Conservation (phyloP, 306 rosid genomes). For the Gastrolobium bilobum region DNA sequence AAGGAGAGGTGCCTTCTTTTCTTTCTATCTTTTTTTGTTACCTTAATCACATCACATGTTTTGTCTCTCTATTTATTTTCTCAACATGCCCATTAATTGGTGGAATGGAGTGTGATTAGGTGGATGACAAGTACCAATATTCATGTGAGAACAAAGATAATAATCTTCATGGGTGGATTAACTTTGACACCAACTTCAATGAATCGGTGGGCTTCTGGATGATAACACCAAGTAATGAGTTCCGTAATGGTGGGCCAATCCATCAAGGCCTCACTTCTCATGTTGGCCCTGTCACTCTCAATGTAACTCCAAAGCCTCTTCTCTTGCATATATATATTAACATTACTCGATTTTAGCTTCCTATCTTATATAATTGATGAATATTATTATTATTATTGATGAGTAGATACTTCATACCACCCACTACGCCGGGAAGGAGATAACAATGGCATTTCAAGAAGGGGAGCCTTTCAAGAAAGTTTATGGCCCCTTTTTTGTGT, state of each 20-base stretch:
- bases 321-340: too few species aligned
- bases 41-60: background rate
- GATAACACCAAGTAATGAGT: constrained; percentile 74
- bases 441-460: constrained; percentile 49
- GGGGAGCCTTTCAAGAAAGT: constrained; percentile 74
- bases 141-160: constrained; percentile 63
- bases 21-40: background rate
- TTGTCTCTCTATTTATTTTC: background rate
- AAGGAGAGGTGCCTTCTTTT: constrained; percentile 59
- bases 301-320: constrained; percentile 45
- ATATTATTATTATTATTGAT: background rate
- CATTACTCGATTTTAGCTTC: background rate
- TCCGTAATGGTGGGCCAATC: constrained; percentile 63
- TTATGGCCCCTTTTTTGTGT: constrained; percentile 64
- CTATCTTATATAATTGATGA: background rate
- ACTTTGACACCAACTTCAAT: constrained; percentile 38
- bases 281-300: constrained; percentile 63
- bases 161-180: constrained; percentile 69
- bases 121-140: constrained; percentile 82
- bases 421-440: constrained; percentile 68
- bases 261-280: constrained; percentile 81
- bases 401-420: constrained; percentile 64
- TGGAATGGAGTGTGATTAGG: constrained; percentile 45
- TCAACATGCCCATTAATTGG: background rate
- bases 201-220: constrained; percentile 68